Evolutionary conservation across 108 stramenopile genomes (phyloP).

Genomic region (Fragilariopsis cylindrus): DNA sequence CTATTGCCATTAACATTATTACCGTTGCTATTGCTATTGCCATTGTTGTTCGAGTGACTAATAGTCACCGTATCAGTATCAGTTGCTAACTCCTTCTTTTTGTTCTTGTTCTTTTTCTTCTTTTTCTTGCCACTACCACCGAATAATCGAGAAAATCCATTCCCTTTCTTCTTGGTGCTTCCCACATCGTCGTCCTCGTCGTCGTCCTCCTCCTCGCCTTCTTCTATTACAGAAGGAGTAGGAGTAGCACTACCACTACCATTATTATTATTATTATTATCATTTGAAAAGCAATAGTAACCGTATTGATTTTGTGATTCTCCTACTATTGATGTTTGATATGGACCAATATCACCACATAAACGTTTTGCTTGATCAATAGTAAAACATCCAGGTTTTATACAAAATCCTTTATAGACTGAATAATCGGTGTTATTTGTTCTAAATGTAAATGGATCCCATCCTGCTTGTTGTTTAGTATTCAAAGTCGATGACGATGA

Average conservation of each 20-base stretch:
- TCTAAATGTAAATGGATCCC: neutral
- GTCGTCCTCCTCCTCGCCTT: neutral
- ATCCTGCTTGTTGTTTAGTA: neutral
- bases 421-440: neutral
- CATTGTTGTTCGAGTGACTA: neutral
- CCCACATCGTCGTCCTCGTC: neutral
- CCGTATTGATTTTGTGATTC: neutral
- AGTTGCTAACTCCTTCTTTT: neutral
- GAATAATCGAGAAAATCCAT: neutral
- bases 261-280: neutral
- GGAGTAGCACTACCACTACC: neutral
- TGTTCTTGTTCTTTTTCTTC: neutral
- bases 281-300: slow-evolving; percentile 1
- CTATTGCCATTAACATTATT: neutral
- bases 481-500: too few relatives aligned
- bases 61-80: neutral
- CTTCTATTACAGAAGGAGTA: neutral
- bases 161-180: neutral
- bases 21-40: neutral
- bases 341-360: slow-evolving; percentile 38
- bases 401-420: slow-evolving; percentile 52
- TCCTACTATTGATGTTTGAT: neutral
- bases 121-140: neutral
- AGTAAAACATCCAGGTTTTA: slow-evolving; percentile 46
- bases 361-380: slow-evolving; percentile 42